phyloP scores from a whole-genome alignment of 345 rosid genomes.

The Microthlaspi erraticum region DNA sequence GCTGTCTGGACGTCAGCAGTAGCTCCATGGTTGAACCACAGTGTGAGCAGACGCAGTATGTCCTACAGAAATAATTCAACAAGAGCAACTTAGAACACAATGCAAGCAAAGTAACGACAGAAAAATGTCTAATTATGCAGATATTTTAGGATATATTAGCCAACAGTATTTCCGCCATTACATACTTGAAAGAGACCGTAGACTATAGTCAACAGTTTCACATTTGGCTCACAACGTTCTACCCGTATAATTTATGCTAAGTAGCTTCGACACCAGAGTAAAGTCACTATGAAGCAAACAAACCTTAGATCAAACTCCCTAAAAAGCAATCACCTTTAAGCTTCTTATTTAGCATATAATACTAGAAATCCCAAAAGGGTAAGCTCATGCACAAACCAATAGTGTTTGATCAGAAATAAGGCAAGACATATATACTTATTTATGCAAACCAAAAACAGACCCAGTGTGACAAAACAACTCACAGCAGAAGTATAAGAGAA shows the following conservation, averaged over 20 bases:
- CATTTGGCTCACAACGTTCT: background rate
- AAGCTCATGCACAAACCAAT: conserved; percentile 15
- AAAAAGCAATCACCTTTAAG: background rate
- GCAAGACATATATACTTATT: background rate
- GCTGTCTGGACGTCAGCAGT: conserved; percentile 90
- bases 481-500: conserved; percentile 13
- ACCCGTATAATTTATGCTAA: conserved; percentile 1
- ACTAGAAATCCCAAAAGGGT: conserved; percentile 18
- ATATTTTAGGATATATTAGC: conserved; percentile 3
- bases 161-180: background rate
- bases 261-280: conserved; percentile 15
- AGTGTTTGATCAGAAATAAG: background rate
- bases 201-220: conserved; percentile 13
- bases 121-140: background rate
- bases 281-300: conserved; percentile 15
- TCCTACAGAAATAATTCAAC: conserved; percentile 62
- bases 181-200: background rate
- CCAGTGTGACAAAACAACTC: conserved; percentile 17
- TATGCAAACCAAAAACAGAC: conserved; percentile 10
- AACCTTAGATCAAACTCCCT: conserved; percentile 15
- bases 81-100: conserved; percentile 8
- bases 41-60: conserved; percentile 94
- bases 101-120: background rate
- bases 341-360: conserved; percentile 7
- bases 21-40: conserved; percentile 99